phyloP scores from a whole-genome alignment of 192 early-diverging fungal species.

The Coemansia sp. region DNA sequence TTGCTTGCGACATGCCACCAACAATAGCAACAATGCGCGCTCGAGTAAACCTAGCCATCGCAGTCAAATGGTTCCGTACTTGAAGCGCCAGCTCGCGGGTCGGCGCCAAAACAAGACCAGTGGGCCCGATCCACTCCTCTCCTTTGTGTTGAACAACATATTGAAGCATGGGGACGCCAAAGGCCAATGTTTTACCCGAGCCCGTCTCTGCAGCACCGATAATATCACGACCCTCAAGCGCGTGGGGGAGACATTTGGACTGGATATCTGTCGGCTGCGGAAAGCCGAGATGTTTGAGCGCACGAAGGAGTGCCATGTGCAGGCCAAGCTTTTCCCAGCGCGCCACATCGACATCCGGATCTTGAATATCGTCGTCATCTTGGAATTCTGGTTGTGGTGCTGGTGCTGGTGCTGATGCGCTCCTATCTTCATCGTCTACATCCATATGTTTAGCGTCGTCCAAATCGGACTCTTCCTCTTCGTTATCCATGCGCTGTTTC shows the following conservation, averaged over 20 bases:
- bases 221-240: conserved; percentile 77
- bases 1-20: conserved; percentile 92
- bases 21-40: conserved; percentile 77
- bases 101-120: conserved; percentile 83
- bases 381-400: neutral
- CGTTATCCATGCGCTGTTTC: conserved; percentile 2
- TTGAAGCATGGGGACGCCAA: conserved; percentile 91
- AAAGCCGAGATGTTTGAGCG: conserved; percentile 74
- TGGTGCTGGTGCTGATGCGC: neutral
- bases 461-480: neutral
- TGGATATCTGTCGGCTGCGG: conserved; percentile 87
- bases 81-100: conserved; percentile 97
- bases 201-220: conserved; percentile 95
- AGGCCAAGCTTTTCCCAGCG: conserved; percentile 74
- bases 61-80: conserved; percentile 80
- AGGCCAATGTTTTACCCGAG: conserved; percentile 94
- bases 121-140: conserved; percentile 28
- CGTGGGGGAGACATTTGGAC: conserved; percentile 67
- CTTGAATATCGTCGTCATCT: conserved; percentile 21
- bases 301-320: conserved; percentile 61
- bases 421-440: conserved; percentile 14
- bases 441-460: conserved; percentile 23
- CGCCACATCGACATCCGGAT: conserved; percentile 64
- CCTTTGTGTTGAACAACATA: conserved; percentile 54
- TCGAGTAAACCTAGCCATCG: conserved; percentile 50